phyloP scores from a whole-genome alignment of 495 filamentous ascomycete species.

The Gamarada debralockiae region DNA sequence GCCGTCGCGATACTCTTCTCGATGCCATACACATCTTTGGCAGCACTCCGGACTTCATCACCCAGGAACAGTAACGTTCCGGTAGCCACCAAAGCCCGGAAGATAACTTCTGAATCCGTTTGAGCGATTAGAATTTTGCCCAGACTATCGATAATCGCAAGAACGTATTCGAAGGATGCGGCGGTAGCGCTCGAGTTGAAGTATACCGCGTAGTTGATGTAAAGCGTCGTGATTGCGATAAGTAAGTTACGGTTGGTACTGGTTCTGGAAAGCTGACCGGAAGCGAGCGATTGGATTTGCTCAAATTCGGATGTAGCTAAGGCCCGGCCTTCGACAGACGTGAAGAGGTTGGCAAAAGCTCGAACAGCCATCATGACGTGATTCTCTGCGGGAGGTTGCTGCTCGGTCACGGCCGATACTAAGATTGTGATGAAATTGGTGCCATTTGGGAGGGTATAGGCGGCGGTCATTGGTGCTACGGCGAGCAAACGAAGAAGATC shows the following conservation, averaged over 20 bases:
- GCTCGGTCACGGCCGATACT: conserved; percentile 38
- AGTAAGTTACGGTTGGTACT: conserved; percentile 74
- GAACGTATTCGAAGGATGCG: conserved; percentile 47
- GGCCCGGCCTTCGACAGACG: conserved; percentile 63
- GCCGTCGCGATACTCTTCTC: conserved; percentile 37
- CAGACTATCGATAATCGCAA: conserved; percentile 61
- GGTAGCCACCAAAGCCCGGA: conserved; percentile 74
- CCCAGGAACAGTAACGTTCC: conserved; percentile 68
- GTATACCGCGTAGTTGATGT: conserved; percentile 80
- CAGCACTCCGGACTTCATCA: conserved; percentile 42
- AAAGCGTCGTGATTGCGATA: conserved; percentile 76
- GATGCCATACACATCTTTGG: conserved; percentile 42
- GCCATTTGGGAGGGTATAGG: conserved; percentile 35
- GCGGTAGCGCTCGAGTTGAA: conserved; percentile 7
- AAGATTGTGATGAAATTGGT: conserved; percentile 60
- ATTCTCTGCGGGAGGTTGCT: conserved; percentile 52
- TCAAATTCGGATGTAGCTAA: conserved; percentile 58
- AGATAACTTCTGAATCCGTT: conserved; percentile 77
- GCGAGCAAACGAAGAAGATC: conserved; percentile 81
- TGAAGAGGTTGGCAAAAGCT: conserved; percentile 83
- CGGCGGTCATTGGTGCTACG: conserved; percentile 58
- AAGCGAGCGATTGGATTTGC: conserved; percentile 47
- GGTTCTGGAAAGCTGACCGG: conserved; percentile 34
- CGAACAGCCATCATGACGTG: conserved; percentile 84
- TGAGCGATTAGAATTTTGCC: conserved; percentile 56